Base-by-base conservation (phyloP, 169 alveolate genomes). In the Eimeria necatrix region DNA sequence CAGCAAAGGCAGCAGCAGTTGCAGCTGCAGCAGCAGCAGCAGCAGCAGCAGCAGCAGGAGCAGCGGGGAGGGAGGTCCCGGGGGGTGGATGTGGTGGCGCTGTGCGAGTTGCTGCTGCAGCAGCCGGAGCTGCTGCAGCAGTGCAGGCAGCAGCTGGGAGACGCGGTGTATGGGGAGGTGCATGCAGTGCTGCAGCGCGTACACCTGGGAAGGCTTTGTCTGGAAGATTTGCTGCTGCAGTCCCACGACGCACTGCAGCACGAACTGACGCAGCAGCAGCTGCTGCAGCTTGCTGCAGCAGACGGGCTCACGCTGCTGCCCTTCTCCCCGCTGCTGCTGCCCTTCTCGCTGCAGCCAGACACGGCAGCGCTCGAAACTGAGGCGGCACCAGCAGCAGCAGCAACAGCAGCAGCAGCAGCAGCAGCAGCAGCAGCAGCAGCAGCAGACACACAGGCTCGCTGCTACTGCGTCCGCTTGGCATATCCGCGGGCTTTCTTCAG, bases 111-210 rank as follows among this genome's bases (percentile, higher is more conserved):
- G 56, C 61, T 49, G 56, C 61, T 14, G 24, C 61, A 76, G 32
- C 14, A 41, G 61, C 87, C 87, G 0, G 64, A 46, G 87, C 87
- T 76, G 26, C 26, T 76, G 6, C 53, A 76, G 24, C 32, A 9
- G 61, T 76, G 9, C 56, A 76, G 87, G 24, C 10, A 49, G 8
- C 26, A 12, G 20, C 12, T 76, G 14, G 87, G 87, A 5, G 87
- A 76, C 46, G 87, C 87, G 59, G 87, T 76, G 87, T 76, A 76
- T 76, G 87, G 87, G 87, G 87, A 76, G 61, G 87, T 76, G 61
- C 87, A 76, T 48, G 59, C 64, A 20, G 87, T 76, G 87, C 87
- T 76, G 87, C 87, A 76, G 61, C 87, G 56, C 41, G 61, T 76
- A 76, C 87, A 76, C 46, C 61, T 76, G 61, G 61, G 26, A 0